Evolutionary conservation across 176 grass and related monocot species (phyloP).

Genomic region (Cocos nucifera): DNA sequence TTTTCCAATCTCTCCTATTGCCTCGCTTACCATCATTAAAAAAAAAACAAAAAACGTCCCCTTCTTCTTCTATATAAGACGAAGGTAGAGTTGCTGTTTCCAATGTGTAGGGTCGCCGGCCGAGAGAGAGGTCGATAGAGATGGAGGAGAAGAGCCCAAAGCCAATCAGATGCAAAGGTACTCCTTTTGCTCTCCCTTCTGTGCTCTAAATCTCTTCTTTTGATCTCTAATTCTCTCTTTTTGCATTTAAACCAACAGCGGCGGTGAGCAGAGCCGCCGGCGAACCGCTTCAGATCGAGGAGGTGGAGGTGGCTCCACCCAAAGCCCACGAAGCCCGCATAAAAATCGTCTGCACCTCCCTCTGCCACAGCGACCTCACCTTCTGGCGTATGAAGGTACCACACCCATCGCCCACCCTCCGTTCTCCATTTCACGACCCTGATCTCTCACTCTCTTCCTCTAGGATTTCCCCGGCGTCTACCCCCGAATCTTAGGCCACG

Average conservation of each 20-base stretch:
- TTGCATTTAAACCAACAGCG: constrained; percentile 23
- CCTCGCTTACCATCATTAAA: no score
- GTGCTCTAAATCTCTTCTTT: no score
- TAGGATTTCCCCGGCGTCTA: constrained; percentile 41
- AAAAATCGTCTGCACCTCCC: constrained; percentile 69
- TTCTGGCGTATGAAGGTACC: constrained; percentile 71
- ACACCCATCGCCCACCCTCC: background rate
- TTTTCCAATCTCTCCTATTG: no score
- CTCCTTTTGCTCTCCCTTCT: no score
- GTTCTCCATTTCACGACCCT: background rate
- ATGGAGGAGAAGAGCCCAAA: no score
- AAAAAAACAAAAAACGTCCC: no score
- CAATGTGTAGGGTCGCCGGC: no score
- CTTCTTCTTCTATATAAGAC: no score
- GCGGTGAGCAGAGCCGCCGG: constrained; percentile 67
- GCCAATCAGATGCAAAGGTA: no score
- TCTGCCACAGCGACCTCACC: constrained; percentile 82
- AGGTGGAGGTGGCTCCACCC: constrained; percentile 69
- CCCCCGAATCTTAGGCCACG: constrained; percentile 77
- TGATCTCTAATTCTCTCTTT: no score
- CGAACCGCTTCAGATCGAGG: constrained; percentile 57
- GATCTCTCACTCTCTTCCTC: background rate
- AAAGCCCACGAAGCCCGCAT: constrained; percentile 54
- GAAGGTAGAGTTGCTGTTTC: no score
- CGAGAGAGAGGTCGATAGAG: no score